Evolutionary conservation across 2,329 filamentous ascomycete genomes (phyloP), one percentile per base, ranked within the genome.

Genomic region (Nemania sp.): DNA sequence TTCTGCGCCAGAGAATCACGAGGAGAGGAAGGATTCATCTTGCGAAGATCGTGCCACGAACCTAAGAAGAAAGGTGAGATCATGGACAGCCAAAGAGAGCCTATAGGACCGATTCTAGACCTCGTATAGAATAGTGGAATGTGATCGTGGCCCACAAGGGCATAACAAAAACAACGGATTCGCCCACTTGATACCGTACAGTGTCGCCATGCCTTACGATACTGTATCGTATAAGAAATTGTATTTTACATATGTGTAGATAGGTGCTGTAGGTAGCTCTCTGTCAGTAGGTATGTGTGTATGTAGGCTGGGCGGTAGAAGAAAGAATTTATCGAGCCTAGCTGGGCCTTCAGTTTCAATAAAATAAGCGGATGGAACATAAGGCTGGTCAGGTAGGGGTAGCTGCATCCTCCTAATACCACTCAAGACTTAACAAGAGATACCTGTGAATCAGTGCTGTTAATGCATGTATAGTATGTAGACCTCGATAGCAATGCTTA

Each of bases 21-120:
- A 66, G 66, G 57, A 60, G 10, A 45, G 38, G 52, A 69, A 69
- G 60, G 67, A 69, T 66, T 68, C 45, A 35, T 45, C 56, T 41
- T 29, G 43, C 41, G 29, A 41, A 57, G 57, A 56, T 54, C 41
- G 66, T 47, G 61, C 66, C 66, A 68, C 56, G 52, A 49, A 61
- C 62, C 41, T 22, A 22, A 41, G 15, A 52, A 56, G 27, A 51
- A 67, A 49, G 49, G 49, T 52, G 49, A 32, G 49, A 58, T 43
- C n/a, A 56, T 15, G 47, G 41, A 2, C 22, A 20, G 58, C 29
- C n/a, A 56, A 5, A 24, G 41, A 2, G 18, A 20, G 58, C 29
- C 29, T 32, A 64, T 58, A 64, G 59, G 64, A 60, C 60, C 41
- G 60, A 64, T 51, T 68, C 56, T 58, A 64, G 55, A 64, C 51